These are phyloP conservation scores for Coemansia sp. DNA, from an alignment of 192 early-diverging fungal species.

Conservation along the genomic window DNA sequence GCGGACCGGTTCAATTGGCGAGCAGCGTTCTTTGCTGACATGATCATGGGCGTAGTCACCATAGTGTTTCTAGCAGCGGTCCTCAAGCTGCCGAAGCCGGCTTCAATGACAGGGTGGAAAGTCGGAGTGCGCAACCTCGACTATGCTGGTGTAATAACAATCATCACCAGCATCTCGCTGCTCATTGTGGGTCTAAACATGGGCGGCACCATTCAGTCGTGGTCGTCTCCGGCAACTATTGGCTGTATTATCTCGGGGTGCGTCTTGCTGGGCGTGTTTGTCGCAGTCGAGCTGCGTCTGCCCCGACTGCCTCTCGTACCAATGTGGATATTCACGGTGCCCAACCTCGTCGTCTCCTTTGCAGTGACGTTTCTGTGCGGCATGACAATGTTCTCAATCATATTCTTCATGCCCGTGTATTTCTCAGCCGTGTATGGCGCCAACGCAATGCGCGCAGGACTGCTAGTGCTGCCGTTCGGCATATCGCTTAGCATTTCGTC, in stretches of 20 bases:
- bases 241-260: constrained; percentile 41
- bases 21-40: constrained; percentile 80
- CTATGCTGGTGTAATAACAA: constrained; percentile 56
- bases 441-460: constrained; percentile 69
- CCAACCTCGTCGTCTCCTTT: constrained; percentile 42
- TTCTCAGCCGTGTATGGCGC: constrained; percentile 72
- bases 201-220: constrained; percentile 65
- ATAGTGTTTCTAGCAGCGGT: constrained; percentile 51
- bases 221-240: constrained; percentile 56
- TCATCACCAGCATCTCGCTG: constrained; percentile 58
- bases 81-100: constrained; percentile 55
- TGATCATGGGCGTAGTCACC: constrained; percentile 65
- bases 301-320: constrained; percentile 62
- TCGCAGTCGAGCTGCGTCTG: constrained; percentile 59
- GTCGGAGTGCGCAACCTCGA: constrained; percentile 54
- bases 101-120: constrained; percentile 15
- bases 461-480: constrained; percentile 77
- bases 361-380: constrained; percentile 39
- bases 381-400: constrained; percentile 50
- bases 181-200: constrained; percentile 72
- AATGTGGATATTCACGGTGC: constrained; percentile 58
- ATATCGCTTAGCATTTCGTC: constrained; percentile 65
- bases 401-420: constrained; percentile 66
- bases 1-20: constrained; percentile 54
- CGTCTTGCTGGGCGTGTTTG: constrained; percentile 52